phyloP scores from a whole-genome alignment of 73 alveolate species.

The Paramecium bursaria region DNA sequence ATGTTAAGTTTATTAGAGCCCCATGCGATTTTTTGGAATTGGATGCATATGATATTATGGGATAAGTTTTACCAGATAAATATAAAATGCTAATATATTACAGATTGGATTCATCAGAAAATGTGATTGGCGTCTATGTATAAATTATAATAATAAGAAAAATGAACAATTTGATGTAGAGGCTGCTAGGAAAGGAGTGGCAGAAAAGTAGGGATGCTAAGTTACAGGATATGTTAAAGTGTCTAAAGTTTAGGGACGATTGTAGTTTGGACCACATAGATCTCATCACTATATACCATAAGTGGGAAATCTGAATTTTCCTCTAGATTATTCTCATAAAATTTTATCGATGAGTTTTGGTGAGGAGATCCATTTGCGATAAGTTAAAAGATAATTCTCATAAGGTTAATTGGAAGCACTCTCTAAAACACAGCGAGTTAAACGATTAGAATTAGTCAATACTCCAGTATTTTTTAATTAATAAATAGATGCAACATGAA shows the following conservation, averaged over 20 bases:
- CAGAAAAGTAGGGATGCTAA: constrained; percentile 85
- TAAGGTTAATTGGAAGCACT: constrained; percentile 78
- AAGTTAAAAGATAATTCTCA: constrained; percentile 77
- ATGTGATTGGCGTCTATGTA: constrained; percentile 22
- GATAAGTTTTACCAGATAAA: constrained; percentile 81
- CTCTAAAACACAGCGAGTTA: constrained; percentile 69
- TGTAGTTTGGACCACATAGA: constrained; percentile 86
- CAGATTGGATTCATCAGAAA: constrained; percentile 72
- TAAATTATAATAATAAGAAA: not conserved
- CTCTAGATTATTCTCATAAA: constrained; percentile 85
- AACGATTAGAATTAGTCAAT: constrained; percentile 46
- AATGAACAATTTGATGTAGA: constrained; percentile 47
- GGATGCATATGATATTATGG: constrained; percentile 97
- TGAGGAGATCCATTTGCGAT: constrained; percentile 72
- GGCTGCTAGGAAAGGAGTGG: constrained; percentile 72
- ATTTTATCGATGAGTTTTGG: constrained; percentile 91
- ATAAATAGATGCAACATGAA: constrained; percentile 71
- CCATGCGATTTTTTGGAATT: constrained; percentile 97
- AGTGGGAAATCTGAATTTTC: constrained; percentile 41
- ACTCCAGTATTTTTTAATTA: not conserved
- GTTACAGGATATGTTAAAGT: constrained; percentile 80
- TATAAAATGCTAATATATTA: constrained; percentile 75
- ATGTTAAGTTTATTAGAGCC: constrained; percentile 85
- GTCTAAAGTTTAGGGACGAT: constrained; percentile 87
- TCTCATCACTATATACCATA: constrained; percentile 60